Evolutionary conservation across 306 rosid species (phyloP), one percentile per base, ranked within the genome.

Genomic region (Quercus suber): DNA sequence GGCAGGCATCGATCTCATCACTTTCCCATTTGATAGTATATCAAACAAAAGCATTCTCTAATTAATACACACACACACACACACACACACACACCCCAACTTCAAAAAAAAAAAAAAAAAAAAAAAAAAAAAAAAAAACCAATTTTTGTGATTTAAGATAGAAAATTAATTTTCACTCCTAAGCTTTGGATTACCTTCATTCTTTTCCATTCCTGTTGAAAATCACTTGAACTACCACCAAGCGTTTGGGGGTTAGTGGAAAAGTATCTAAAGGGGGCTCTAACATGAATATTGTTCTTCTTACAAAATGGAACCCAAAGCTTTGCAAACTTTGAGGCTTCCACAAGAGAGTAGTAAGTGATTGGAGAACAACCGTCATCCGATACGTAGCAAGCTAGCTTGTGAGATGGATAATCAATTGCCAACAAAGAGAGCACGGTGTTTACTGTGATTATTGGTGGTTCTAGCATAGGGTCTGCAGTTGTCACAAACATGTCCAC

Each of bases 401-500:
- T 90, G 57, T 87, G 52, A 14, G 95, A 6, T 5, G 98, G 98
- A 27, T 93, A 91, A 82, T 93, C 93, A 52, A 93, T 80, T 0
- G 95, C 93, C 69, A 93, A 76, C 5, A 93, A 73, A 19, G 97
- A 93, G 27, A 93, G 58, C 35, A 89, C 97, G 0, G 92, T 93
- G 69, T 93, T 93, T 49, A 85, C 78, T 4, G 89, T 93, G 27
- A 91, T 82, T 15, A 90, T 89, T 1, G 97, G 89, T 17, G 98
- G 95, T 79, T 93, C 97, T 21, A 90, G 80, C 11, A 51, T 81
- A 0, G 91, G 82, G 27, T 93, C 93, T 5, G 93, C 92, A 8
- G 97, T 91, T 75, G 97, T 89, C 55, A 93, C 95, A 76, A 93
- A 89, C 79, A 91, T 8, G 41, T 93, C 98, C 82, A 93, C 86